Evolutionary conservation across 2,329 filamentous ascomycete genomes (phyloP).

Genomic region (Saccharata proteae): DNA sequence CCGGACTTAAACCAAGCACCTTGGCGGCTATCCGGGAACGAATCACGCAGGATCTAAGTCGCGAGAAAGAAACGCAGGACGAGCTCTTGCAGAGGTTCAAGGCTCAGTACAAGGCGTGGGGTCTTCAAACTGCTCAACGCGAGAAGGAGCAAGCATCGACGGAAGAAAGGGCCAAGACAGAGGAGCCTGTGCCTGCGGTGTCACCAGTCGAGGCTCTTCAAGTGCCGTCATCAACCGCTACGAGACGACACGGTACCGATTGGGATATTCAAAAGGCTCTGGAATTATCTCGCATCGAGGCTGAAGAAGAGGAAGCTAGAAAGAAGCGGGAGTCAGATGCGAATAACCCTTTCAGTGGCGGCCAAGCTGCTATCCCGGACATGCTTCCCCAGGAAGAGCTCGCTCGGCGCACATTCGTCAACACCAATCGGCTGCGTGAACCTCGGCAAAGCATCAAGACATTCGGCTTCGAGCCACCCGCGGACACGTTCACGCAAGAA

Average conservation of each 20-base stretch:
- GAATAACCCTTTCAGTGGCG: constrained; percentile 58
- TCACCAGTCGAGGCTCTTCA: constrained; percentile 30
- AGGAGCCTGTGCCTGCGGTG: constrained; percentile 20
- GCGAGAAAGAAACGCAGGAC: constrained; percentile 17
- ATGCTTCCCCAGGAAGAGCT: constrained; percentile 54
- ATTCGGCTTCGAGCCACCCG: constrained; percentile 60
- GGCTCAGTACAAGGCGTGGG: constrained; percentile 29
- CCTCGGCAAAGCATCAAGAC: constrained; percentile 55
- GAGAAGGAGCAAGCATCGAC: constrained; percentile 26
- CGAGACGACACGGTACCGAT: constrained; percentile 47
- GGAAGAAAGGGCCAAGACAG: constrained; percentile 21
- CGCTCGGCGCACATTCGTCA: constrained; percentile 46
- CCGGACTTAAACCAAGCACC: constrained; percentile 21
- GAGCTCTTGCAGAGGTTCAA: constrained; percentile 23
- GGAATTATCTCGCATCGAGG: constrained; percentile 33
- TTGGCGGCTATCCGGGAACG: constrained; percentile 24
- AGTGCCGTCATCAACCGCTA: too few relatives aligned
- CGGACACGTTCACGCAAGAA: constrained; percentile 62
- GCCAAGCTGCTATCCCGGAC: constrained; percentile 58
- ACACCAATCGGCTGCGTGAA: constrained; percentile 53
- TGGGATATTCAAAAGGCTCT: constrained; percentile 61
- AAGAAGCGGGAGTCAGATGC: constrained; percentile 46
- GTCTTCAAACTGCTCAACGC: constrained; percentile 22
- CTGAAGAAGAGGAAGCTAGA: constrained; percentile 55
- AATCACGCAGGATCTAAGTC: constrained; percentile 22